Evolutionary conservation across 331 rosid genomes (phyloP), one percentile per base, ranked within the genome.

Genomic region (Dryas integrifolia): DNA sequence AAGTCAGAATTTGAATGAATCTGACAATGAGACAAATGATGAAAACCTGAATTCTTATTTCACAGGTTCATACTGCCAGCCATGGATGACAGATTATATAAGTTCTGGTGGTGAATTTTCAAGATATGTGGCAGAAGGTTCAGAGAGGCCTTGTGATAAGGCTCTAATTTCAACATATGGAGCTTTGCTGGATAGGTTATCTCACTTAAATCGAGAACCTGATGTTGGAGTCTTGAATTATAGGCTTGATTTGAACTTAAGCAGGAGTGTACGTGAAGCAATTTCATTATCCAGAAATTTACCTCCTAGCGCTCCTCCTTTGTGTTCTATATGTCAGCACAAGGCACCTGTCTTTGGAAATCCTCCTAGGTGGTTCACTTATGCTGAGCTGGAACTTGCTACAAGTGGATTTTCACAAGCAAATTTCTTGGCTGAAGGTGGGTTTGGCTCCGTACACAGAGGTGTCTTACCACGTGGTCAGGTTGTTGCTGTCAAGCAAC

Each of bases 351-450:
- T 65, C 49, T 95, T 95, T 68, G 99, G 99, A 59, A 91, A 85
- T 72, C 96, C 99, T 80, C 99, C 99, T 9, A 83, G 85, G 77
- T 95, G 96, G 99, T 95, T 95, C 86, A 87, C 92, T 43, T 95
- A 76, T 80, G 83, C 85, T 0, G 96, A 95, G 77, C 85, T 95
- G 64, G 96, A 91, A 69, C 81, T 86, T 46, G 99, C 99, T 72
- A 95, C 99, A 0, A 80, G 89, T 65, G 93, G 97, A 8, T 95
- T 95, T 87, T 89, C 99, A 1, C 87, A 72, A 69, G 87, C 76
- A 43, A 95, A 95, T 80, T 91, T 95, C 83, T 86, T 95, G 88
- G 99, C 99, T 5, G 97, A 95, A 90, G 99, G 99, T 62, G 99
- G 99, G 65, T 95, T 84, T 79, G 99, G 99, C 59, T 91, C 99